Evolutionary conservation across 192 early-diverging fungal species (phyloP), one percentile per base, ranked within the genome.

Genomic region (Rhizoclosmatium globosum): DNA sequence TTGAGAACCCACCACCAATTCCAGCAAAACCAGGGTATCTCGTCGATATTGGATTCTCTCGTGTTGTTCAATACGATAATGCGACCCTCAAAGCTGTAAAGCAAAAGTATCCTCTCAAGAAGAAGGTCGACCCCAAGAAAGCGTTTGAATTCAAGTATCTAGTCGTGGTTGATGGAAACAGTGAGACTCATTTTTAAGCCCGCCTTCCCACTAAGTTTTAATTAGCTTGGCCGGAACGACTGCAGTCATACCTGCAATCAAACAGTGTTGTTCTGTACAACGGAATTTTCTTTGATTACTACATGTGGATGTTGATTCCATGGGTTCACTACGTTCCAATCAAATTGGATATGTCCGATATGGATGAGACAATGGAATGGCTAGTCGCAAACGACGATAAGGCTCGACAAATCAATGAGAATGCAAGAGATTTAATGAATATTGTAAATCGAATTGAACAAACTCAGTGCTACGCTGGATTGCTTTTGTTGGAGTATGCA

Each of bases 241-340:
- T 64, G 6, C 57, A 64, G 59, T 7, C 3, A 15, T 74, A 64
- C 60, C 45, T 74, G 39, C 59, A 74, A 47, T 43, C 73, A 21
- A 74, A 74, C 73, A 39, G n/a, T 41, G 59, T 74, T 23, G 43
- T 74, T 41, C 64, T 74, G 59, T 64, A 64, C 45, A 64, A 42
- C 19, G 61, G 59, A 57, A 74, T 74, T 23, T 77, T 77, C 47
- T 31, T 41, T 21, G 75, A 77, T 31, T 77, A 31, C 47, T 77
- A 68, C 64, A 56, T 53, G 23, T 44, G 46, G 47, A 6, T 4
- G 47, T 64, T 77, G 62, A 65, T 47, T 38, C 75, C 75, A 4
- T 68, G 3, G 7, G 65, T 77, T 3, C 75, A 77, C 47, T 77
- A 77, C 47, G 62, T 77, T 46, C 75, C 75, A 13, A 41, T 77